Evolutionary conservation across 208 protist genomes (phyloP).

Genomic region (Crithidia fasciculata): DNA sequence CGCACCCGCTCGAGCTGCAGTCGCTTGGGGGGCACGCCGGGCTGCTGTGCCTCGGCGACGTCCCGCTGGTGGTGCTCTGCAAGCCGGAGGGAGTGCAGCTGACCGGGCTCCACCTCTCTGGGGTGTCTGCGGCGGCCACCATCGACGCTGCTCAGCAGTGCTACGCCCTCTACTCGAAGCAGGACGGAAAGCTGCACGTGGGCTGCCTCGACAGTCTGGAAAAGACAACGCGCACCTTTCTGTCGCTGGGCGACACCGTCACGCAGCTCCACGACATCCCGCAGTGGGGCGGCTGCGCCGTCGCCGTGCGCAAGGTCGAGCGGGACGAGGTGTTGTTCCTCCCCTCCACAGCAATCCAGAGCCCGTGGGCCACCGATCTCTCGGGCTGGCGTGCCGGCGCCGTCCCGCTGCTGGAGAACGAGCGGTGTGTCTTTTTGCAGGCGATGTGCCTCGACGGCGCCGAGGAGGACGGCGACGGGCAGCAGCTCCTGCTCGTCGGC

Average conservation of each 20-base stretch:
- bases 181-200: constrained; percentile 31
- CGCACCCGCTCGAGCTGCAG: constrained; percentile 56
- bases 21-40: constrained; percentile 39
- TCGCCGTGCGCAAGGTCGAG: constrained; percentile 57
- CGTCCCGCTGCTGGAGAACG: constrained; percentile 72
- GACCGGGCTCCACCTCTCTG: constrained; percentile 26
- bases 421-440: constrained; percentile 82
- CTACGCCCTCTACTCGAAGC: constrained; percentile 33
- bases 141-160: constrained; percentile 28
- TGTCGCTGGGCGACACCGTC: constrained; percentile 60
- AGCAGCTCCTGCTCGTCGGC: constrained; percentile 62
- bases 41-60: constrained; percentile 63
- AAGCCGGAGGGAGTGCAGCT: constrained; percentile 16
- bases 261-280: constrained; percentile 61
- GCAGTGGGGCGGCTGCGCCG: constrained; percentile 60
- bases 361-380: constrained; percentile 29
- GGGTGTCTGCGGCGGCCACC: constrained; percentile 26
- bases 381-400: constrained; percentile 16
- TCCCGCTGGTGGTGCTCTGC: constrained; percentile 68
- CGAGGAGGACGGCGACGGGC: constrained; percentile 6
- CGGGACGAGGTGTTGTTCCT: constrained; percentile 70
- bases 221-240: constrained; percentile 56
- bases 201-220: constrained; percentile 48
- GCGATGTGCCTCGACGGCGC: constrained; percentile 43
- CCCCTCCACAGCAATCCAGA: constrained; percentile 32